Evolutionary conservation across 1,284 basidiomycete species (phyloP).

Genomic region (Fistulina hepatica): DNA sequence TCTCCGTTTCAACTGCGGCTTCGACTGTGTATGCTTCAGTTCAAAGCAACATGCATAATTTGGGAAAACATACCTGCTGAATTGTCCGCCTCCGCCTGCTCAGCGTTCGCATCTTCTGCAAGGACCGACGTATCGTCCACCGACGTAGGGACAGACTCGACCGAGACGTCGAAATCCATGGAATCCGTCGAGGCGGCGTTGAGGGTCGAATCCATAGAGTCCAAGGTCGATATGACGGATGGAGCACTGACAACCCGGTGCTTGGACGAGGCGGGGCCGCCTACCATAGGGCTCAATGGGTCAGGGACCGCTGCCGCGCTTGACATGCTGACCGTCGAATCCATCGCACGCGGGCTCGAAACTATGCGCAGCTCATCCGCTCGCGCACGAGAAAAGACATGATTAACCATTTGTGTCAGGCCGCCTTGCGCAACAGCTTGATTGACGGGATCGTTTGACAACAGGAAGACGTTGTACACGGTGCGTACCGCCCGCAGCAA

Average conservation of each 20-base stretch:
- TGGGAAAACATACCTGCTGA: too few species aligned
- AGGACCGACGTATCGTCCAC: too few species aligned
- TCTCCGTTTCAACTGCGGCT: too few species aligned
- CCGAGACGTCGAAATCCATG: too few species aligned
- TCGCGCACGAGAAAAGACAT: slow-evolving; percentile 74
- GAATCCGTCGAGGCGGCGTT: too few species aligned
- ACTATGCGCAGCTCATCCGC: slow-evolving; percentile 18
- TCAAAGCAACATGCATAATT: too few species aligned
- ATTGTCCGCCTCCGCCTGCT: too few species aligned
- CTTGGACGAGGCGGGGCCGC: not conserved
- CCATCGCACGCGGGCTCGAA: slow-evolving; percentile 9
- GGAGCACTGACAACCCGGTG: not conserved
- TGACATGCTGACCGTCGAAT: slow-evolving; percentile 8
- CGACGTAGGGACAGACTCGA: too few species aligned
- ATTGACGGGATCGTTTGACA: slow-evolving; percentile 82
- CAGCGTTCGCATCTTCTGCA: too few species aligned
- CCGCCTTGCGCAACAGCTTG: slow-evolving; percentile 96
- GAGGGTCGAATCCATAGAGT: too few species aligned
- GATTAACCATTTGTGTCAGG: slow-evolving; percentile 93
- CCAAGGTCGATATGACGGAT: too few species aligned
- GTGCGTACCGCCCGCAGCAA: slow-evolving; percentile 91
- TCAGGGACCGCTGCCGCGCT: not conserved
- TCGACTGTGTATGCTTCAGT: too few species aligned
- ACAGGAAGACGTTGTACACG: slow-evolving; percentile 92
- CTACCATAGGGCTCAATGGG: not conserved